Evolutionary conservation across 768 basidiomycete species (phyloP).

Genomic region (Cystofilobasidium macerans): DNA sequence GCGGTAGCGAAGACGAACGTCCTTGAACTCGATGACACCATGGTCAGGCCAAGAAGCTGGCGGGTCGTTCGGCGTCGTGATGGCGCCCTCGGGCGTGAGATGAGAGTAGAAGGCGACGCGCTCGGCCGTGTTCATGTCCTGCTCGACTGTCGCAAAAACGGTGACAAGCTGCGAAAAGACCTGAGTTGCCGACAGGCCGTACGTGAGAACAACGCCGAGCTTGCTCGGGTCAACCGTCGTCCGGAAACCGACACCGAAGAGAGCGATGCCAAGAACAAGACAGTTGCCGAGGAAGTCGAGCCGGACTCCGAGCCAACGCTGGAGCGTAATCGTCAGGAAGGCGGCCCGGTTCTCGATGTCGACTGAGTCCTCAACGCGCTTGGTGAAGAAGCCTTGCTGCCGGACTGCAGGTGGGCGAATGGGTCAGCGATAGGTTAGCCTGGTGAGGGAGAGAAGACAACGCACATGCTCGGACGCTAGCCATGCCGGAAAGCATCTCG

Average conservation of each 20-base stretch:
- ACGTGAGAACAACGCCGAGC: conserved; percentile 53
- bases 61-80: conserved; percentile 43
- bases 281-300: conserved; percentile 58
- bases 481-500: conserved; percentile 17
- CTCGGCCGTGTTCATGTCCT: conserved; percentile 74
- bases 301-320: conserved; percentile 49
- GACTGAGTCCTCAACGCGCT: conserved; percentile 4
- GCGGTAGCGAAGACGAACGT: conserved; percentile 52
- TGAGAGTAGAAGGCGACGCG: conserved; percentile 72
- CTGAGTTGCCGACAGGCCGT: conserved; percentile 39
- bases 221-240: conserved; percentile 50
- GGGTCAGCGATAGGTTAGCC: not conserved
- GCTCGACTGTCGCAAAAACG: conserved; percentile 52
- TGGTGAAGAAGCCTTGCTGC: conserved; percentile 28
- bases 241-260: conserved; percentile 58
- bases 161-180: conserved; percentile 46
- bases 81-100: conserved; percentile 59
- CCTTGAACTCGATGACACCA: conserved; percentile 66
- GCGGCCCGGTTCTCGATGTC: conserved; percentile 17
- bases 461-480: conserved; percentile 15
- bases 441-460: not conserved
- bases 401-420: not conserved
- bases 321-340: conserved; percentile 17
- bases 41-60: conserved; percentile 57
- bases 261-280: conserved; percentile 56